Conservation (phyloP, 2,329 filamentous ascomycete species). For the Hymenotorrendiella dingleyae region DNA sequence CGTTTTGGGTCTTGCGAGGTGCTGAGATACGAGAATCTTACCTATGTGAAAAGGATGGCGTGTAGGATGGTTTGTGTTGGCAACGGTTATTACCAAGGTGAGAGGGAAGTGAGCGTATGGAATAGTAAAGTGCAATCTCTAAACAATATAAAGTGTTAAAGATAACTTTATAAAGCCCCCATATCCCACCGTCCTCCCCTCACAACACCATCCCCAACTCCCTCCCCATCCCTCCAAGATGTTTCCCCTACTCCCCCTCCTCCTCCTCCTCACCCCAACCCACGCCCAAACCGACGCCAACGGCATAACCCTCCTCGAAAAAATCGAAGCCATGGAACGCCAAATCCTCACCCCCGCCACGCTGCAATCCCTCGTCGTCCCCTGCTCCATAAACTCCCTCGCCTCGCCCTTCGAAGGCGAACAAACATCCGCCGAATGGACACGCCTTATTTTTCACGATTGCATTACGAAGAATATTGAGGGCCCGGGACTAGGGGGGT, state of each 20-base stretch:
- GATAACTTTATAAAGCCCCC: too few relatives aligned
- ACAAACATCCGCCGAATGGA: conserved; percentile 45
- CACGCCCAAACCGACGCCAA: background rate
- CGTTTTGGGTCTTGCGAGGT: too few relatives aligned
- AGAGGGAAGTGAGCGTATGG: too few relatives aligned
- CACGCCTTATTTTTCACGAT: conserved; percentile 56
- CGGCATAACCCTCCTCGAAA: conserved; percentile 7
- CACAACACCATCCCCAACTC: too few relatives aligned
- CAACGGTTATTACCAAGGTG: too few relatives aligned
- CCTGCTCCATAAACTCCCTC: conserved; percentile 7
- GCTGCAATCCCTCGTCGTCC: conserved; percentile 2
- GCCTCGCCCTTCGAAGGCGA: conserved; percentile 3
- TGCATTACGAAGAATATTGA: conserved; percentile 46
- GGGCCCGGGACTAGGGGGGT: conserved; percentile 32
- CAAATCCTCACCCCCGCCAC: conserved; percentile 5
- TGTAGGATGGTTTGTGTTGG: too few relatives aligned
- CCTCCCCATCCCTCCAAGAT: too few relatives aligned
- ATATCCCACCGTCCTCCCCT: too few relatives aligned
- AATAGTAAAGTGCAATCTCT: too few relatives aligned
- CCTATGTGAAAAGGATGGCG: too few relatives aligned
- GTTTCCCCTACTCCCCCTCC: background rate
- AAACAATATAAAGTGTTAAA: too few relatives aligned
- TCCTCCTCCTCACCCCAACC: background rate
- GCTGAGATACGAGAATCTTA: too few relatives aligned
- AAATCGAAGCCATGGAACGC: conserved; percentile 6